A percentile compares a stretch with the other conserved stretches of the same genome.
Conservation (phyloP, 225 moss, liverwort and hornwort species). For the Pseudoscleropodium purum region DNA sequence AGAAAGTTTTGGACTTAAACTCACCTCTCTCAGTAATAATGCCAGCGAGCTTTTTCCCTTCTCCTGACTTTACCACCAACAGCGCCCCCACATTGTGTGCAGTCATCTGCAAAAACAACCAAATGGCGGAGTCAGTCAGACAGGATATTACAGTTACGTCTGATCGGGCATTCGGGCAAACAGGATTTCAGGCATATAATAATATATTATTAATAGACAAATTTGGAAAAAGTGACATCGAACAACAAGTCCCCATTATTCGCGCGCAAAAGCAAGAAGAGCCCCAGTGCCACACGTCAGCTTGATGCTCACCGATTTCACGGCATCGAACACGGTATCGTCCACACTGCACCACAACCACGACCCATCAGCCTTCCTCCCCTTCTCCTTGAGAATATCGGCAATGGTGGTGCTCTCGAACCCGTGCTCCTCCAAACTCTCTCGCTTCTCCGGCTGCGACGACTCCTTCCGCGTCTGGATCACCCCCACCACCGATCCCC, state of each 20-base stretch:
- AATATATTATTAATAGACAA: background rate
- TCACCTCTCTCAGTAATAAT: constrained; percentile 96
- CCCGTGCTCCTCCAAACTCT: constrained; percentile 69
- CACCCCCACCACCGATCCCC: constrained; percentile 10
- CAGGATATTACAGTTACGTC: background rate
- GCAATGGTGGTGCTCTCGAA: constrained; percentile 89
- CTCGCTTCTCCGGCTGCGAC: constrained; percentile 26
- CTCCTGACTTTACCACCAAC: constrained; percentile 80
- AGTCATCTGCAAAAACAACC: constrained; percentile 55
- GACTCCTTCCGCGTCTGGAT: constrained; percentile 35
- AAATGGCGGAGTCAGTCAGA: background rate
- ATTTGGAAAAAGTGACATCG: background rate
- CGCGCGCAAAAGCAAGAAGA: background rate
- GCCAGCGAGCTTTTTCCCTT: constrained; percentile 57
- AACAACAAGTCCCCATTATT: background rate
- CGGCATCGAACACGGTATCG: constrained; percentile 85
- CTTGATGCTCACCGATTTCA: constrained; percentile 61
- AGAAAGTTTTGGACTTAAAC: background rate
- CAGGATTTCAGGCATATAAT: background rate
- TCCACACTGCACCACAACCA: constrained; percentile 89
- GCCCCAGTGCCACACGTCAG: background rate
- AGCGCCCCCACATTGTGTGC: constrained; percentile 90
- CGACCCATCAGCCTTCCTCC: constrained; percentile 57
- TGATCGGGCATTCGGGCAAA: background rate
- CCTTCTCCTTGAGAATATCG: constrained; percentile 81